These are phyloP conservation scores for Fonsecaea monophora DNA, from an alignment of 2,329 filamentous ascomycete species.

Conservation along the genomic window DNA sequence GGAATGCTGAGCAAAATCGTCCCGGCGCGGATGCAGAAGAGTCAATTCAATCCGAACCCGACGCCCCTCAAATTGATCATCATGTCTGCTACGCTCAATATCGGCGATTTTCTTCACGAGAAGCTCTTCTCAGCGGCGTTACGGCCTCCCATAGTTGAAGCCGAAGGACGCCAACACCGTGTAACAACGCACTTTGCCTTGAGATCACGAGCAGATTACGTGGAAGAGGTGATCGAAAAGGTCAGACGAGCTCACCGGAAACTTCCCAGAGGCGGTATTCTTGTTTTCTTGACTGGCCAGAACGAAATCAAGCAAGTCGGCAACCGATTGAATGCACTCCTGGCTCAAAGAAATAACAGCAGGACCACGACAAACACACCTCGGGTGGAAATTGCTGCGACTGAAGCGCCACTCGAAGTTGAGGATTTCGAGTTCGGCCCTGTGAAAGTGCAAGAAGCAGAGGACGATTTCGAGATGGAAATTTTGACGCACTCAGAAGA, in stretches of 20 bases:
- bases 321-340: constrained; percentile 68
- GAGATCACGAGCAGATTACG: constrained; percentile 82
- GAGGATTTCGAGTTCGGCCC: constrained; percentile 87
- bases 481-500: constrained; percentile 67
- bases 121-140: constrained; percentile 74
- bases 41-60: constrained; percentile 71
- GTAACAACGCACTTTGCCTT: constrained; percentile 90
- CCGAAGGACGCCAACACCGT: constrained; percentile 88
- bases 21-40: constrained; percentile 77
- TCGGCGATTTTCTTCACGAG: constrained; percentile 90
- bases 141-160: constrained; percentile 79
- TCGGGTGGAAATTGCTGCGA: constrained; percentile 76
- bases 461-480: constrained; percentile 63
- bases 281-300: constrained; percentile 93
- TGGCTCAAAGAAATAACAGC: constrained; percentile 15
- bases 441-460: constrained; percentile 52
- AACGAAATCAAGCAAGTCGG: constrained; percentile 87
- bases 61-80: constrained; percentile 91
- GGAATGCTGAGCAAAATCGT: constrained; percentile 95
- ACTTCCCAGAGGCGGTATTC: constrained; percentile 84
- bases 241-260: constrained; percentile 87
- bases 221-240: constrained; percentile 88
- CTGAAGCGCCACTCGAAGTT: constrained; percentile 77
- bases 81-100: constrained; percentile 94
- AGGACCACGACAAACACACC: constrained; percentile 57